These are phyloP conservation scores for Penicillium subrubescens DNA, from an alignment of 495 filamentous ascomycete species.

Conservation along the genomic window DNA sequence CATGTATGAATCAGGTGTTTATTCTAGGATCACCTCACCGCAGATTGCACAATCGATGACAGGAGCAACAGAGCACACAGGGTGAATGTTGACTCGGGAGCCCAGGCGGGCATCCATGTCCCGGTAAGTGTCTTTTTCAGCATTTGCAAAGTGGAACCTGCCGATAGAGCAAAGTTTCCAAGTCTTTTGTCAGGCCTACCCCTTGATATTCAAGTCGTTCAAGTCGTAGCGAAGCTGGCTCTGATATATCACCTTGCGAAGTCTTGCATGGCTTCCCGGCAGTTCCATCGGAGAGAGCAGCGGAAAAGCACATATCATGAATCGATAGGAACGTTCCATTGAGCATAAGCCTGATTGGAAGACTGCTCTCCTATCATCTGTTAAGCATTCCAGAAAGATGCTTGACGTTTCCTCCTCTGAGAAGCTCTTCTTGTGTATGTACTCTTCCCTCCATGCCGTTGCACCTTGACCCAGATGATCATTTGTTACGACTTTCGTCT, in stretches of 20 bases:
- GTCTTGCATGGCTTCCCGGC: not conserved
- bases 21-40: constrained; percentile 24
- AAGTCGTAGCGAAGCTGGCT: not conserved
- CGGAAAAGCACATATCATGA: no score
- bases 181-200: not conserved
- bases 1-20: not conserved
- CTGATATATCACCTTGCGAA: not conserved
- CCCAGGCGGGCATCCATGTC: constrained; percentile 56
- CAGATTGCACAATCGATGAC: constrained; percentile 51
- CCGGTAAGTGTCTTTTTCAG: constrained; percentile 41
- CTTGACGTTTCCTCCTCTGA: not conserved
- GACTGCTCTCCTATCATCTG: not conserved
- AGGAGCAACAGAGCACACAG: constrained; percentile 45
- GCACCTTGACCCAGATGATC: not conserved
- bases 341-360: not conserved
- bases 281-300: not conserved
- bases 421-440: not conserved
- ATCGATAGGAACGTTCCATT: not conserved
- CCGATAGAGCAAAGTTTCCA: not conserved
- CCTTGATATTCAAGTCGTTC: not conserved
- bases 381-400: not conserved
- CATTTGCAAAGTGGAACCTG: constrained; percentile 18
- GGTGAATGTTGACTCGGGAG: constrained; percentile 46
- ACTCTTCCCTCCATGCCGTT: not conserved
- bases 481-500: not conserved